These are phyloP conservation scores for Geoglossum glabrum DNA, from an alignment of 495 filamentous ascomycete species.

Conservation along the genomic window DNA sequence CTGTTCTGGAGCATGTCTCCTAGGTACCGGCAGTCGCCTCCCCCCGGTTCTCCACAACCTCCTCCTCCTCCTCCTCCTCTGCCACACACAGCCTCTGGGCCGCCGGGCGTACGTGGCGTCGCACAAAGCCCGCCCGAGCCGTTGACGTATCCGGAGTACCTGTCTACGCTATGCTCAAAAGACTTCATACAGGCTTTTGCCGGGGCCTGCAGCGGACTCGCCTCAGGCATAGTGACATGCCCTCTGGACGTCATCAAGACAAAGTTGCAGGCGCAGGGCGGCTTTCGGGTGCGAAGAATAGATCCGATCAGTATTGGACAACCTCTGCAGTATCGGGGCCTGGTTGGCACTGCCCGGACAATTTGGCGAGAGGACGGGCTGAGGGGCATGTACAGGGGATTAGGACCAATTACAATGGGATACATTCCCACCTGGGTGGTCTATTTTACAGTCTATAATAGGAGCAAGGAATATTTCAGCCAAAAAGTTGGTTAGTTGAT, in stretches of 20 bases:
- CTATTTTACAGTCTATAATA: slow-evolving; percentile 89
- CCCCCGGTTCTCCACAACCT: background rate
- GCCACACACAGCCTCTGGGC: background rate
- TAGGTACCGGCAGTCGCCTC: slow-evolving; percentile 1
- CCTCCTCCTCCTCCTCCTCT: too few species aligned
- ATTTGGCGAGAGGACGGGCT: slow-evolving; percentile 82
- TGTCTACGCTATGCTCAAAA: slow-evolving; percentile 29
- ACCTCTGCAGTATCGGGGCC: slow-evolving; percentile 48
- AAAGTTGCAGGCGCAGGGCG: slow-evolving; percentile 88
- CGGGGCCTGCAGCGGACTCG: slow-evolving; percentile 73
- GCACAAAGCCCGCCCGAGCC: background rate
- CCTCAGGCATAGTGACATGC: slow-evolving; percentile 85
- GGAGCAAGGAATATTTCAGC: slow-evolving; percentile 1
- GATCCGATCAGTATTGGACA: slow-evolving; percentile 7
- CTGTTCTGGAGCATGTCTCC: background rate
- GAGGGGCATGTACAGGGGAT: slow-evolving; percentile 76
- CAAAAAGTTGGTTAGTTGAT: background rate
- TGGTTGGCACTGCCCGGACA: slow-evolving; percentile 62
- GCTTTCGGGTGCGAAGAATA: slow-evolving; percentile 34
- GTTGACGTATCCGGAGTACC: slow-evolving; percentile 18
- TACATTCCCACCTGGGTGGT: slow-evolving; percentile 98
- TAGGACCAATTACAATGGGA: slow-evolving; percentile 83
- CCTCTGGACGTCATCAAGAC: slow-evolving; percentile 99
- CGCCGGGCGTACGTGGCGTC: background rate
- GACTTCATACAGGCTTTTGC: slow-evolving; percentile 43